Evolutionary conservation across 2,329 filamentous ascomycete genomes (phyloP), one percentile per base, ranked within the genome.

Genomic region (Aspergillus sp.): DNA sequence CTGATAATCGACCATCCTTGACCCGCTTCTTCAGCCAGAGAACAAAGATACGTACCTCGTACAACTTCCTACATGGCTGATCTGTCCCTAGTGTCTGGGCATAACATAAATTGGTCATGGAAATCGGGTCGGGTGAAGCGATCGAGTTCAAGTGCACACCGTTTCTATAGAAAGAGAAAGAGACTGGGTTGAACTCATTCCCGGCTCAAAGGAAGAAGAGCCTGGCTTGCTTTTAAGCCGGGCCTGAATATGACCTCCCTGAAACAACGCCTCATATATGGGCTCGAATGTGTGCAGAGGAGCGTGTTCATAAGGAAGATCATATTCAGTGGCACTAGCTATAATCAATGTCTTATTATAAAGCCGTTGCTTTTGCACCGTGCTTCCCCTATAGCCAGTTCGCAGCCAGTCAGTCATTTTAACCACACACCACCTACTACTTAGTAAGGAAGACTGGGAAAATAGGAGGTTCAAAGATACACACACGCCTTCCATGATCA

Each of bases 401-500:
- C 12, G 10, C 12, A 36, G 32, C 32, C 32, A 28, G 25, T 28
- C 32, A 36, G 12, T 36, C 32, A 36, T 36, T 2, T 13, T 36
- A 36, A 36, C 32, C 32, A 36, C 30, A 32, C 32, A 36, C 32
- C 12, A 36, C 10, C 12, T 36, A 36, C 32, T 15, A 36, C 30
- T 32, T 12, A 36, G 5, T 36, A 13, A 38, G 7, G n/a, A 25
- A 36, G 17, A 43, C 19, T 13, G 41, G 15, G 15, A 17, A 43
- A 54, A 39, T 55, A 41, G 36, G 41, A 32, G 47, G 51, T 57
- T 60, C 51, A 59, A 45, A 49, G 43, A 32, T 36, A 25, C 23
- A 7, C 25, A 25, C 25, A 51, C 17, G 32, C 15, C 41, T 39
- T 17, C 38, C 9, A 41, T 38, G n/a, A 39, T 38, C 12, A 36